phyloP scores from a whole-genome alignment of 2,329 filamentous ascomycete genomes.

The Trichoderma koningii region DNA sequence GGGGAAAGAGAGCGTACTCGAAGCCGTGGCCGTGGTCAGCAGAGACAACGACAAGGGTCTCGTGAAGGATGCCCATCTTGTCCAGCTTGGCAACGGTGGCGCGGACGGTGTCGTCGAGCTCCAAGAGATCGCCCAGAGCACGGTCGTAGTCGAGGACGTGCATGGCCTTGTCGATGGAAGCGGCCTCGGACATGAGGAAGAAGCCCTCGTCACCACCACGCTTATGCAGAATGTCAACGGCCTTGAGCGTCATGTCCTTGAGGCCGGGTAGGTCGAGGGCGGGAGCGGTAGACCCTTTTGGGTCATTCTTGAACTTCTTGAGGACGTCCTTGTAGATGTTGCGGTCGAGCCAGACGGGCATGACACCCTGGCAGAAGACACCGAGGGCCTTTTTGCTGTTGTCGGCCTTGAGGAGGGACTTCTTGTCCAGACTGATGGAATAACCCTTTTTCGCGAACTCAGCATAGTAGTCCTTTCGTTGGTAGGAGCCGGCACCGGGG shows the following conservation, averaged over 20 bases:
- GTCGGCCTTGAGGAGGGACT: slow-evolving; percentile 60
- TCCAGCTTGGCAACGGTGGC: slow-evolving; percentile 72
- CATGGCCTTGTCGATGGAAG: slow-evolving; percentile 89
- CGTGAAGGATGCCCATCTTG: slow-evolving; percentile 65
- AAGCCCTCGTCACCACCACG: slow-evolving; percentile 70
- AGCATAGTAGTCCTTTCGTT: slow-evolving; percentile 76
- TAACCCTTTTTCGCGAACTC: slow-evolving; percentile 74
- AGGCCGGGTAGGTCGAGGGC: slow-evolving; percentile 78
- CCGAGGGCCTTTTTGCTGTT: slow-evolving; percentile 68
- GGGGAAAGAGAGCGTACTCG: slow-evolving; percentile 57
- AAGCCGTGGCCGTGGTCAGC: slow-evolving; percentile 91
- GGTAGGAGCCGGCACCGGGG: slow-evolving; percentile 63
- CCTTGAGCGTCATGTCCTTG: slow-evolving; percentile 89
- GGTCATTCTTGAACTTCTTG: slow-evolving; percentile 65
- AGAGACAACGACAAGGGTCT: slow-evolving; percentile 78
- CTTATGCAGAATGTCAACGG: slow-evolving; percentile 73
- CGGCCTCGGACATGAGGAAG: slow-evolving; percentile 86
- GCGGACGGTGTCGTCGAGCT: slow-evolving; percentile 80
- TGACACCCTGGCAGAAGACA: slow-evolving; percentile 72
- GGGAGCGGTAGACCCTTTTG: slow-evolving; percentile 62
- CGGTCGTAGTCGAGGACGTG: slow-evolving; percentile 83
- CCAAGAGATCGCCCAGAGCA: slow-evolving; percentile 79
- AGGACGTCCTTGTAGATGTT: slow-evolving; percentile 78
- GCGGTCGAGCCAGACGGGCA: slow-evolving; percentile 84
- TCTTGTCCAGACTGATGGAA: slow-evolving; percentile 72